Evolutionary conservation across 352 stramenopile species (phyloP), one percentile per base, ranked within the genome.

Genomic region (Paralagenidium karlingii): DNA sequence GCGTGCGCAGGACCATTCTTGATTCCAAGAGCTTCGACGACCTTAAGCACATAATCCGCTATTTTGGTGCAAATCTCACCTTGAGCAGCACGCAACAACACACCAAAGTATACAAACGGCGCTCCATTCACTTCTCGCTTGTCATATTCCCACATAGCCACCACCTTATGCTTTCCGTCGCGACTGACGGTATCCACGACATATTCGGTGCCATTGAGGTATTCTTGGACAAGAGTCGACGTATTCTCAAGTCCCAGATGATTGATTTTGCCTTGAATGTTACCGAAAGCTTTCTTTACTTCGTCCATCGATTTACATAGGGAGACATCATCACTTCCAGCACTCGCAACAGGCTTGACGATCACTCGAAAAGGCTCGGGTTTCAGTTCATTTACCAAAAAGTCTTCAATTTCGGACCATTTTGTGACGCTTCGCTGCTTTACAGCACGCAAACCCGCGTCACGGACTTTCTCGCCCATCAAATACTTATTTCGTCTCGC

Each of bases 101-200:
- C 95, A 28, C 78, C 82, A 59, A 83, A 96, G 63, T 98, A 98
- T 8, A 98, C 93, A 60, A 97, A 98, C 15, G 86, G 82, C 27
- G 83, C 82, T 30, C 58, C 64, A 54, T 98, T 97, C 22, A 91
- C 76, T 4, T 63, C 60, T 39, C 94, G 69, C 69, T 98, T 98
- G 63, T 98, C 94, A 55, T 98, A 98, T 55, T 94, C 80, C 94
- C 94, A 99, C 6, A 98, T 60, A 4, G 93, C 94, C 24, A 95
- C 84, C 25, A 97, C 77, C 47, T 98, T 98, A 45, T 95, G 81
- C 30, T 88, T 56, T 0, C 94, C 94, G 53, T 96, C 74, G 42
- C 82, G 78, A 45, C 67, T 93, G 8, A 98, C 93, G 7, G 88
- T 94, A 54, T 99, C 94, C n/a, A 99, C 70, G 3, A 96, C 93